Evolutionary conservation across 371 early-diverging fungal species (phyloP), one percentile per base, ranked within the genome.

Genomic region (Zancudomyces culisetae): DNA sequence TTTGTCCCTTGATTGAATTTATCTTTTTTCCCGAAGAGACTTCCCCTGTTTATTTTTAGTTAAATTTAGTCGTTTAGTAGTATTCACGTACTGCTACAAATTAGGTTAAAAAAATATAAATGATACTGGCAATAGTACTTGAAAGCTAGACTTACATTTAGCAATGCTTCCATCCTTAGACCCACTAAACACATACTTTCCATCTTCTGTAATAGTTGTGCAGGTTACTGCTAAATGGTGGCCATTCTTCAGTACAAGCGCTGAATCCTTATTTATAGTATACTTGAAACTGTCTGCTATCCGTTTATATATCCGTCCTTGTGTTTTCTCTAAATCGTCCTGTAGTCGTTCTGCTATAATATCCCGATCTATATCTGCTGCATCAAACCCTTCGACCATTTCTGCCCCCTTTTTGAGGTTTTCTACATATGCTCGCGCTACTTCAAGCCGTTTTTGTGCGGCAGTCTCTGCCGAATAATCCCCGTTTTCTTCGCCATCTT

Each of bases 291-390:
- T 71, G 63, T 55, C 73, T 64, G 56, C 56, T 18, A 59, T 60
- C 21, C 45, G 49, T 21, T 45, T 15, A 23, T 48, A 15, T 2
- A 50, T 47, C 29, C 62, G 51, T 64, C 49, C 55, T 53, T n/a
- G 28, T n/a, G 23, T 22, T 13, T 48, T 35, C 8, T 72, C 68
- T 54, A 78, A 87, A 60, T 93, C 94, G 40, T 80, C 70, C 53
- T 74, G 73, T 54, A 96, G 69, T 30, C 97, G 77, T 29, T 81
- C 80, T 12, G 91, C 86, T 60, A 96, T 87, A 50, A 93, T 68
- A 56, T 93, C 94, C 43, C 81, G 70, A 69, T 96, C 97, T 21
- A 96, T 76, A 52, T 88, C 85, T 43, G 75, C 85, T 4, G 94
- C 97, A 69, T 92, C 94, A 52, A 85, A 80, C 45, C 81, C 90